Evolutionary conservation across 2,329 filamentous ascomycete species (phyloP).

Genomic region (Pseudogymnoascus sp.): DNA sequence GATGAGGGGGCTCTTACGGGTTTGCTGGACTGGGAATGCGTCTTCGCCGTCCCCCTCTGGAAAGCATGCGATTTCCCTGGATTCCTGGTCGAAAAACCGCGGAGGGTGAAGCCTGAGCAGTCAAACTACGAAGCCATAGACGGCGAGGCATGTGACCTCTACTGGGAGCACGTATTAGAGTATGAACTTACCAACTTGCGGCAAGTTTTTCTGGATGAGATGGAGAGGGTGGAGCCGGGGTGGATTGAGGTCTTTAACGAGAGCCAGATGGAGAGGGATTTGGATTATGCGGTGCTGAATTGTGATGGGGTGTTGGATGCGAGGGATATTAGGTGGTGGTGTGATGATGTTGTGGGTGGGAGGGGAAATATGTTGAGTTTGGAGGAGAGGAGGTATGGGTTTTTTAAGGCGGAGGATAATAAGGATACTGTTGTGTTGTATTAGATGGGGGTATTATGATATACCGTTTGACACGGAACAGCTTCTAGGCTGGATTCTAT

Average conservation of each 20-base stretch:
- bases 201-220: conserved; percentile 27
- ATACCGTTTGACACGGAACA: not conserved
- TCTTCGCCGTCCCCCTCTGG: conserved; percentile 11
- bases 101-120: conserved; percentile 26
- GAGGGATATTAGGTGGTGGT: not conserved
- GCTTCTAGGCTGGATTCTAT: not conserved
- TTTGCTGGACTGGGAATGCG: conserved; percentile 37
- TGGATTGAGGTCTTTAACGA: conserved; percentile 26
- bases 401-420: not conserved
- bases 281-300: conserved; percentile 20
- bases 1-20: conserved; percentile 29
- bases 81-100: conserved; percentile 26
- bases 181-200: conserved; percentile 34
- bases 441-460: not conserved
- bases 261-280: conserved; percentile 27
- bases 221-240: conserved; percentile 26
- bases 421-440: not conserved
- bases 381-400: not conserved
- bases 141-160: conserved; percentile 30
- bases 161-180: conserved; percentile 33
- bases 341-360: not conserved
- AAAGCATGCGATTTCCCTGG: conserved; percentile 25
- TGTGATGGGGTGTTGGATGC: conserved; percentile 16
- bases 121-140: conserved; percentile 11
- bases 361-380: not conserved